Conservation (phyloP, 2,329 filamentous ascomycete species). For the Sordariomycetes sp. region DNA sequence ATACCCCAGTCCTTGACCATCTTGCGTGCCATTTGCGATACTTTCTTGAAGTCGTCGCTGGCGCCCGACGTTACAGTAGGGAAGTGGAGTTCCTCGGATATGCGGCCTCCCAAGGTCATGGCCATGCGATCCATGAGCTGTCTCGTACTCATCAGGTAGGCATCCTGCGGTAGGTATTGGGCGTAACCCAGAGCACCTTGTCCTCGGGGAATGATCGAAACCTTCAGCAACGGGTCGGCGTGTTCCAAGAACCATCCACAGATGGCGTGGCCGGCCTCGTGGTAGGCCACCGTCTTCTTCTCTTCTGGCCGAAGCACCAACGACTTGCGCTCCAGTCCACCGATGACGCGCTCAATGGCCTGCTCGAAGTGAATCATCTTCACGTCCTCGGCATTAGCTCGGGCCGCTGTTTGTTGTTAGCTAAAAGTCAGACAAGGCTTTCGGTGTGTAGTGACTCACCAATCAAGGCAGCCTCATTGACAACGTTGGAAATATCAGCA, state of each 20-base stretch:
- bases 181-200: constrained; percentile 92
- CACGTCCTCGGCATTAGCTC: constrained; percentile 70
- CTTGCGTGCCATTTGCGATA: constrained; percentile 86
- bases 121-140: constrained; percentile 99
- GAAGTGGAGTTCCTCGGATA: constrained; percentile 95
- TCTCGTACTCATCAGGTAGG: constrained; percentile 89
- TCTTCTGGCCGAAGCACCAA: constrained; percentile 87
- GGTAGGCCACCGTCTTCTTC: constrained; percentile 94
- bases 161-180: constrained; percentile 91
- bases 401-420: constrained; percentile 54
- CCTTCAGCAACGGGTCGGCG: constrained; percentile 95
- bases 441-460: constrained; percentile 46
- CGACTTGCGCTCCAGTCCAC: constrained; percentile 94
- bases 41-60: constrained; percentile 97
- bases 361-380: constrained; percentile 90
- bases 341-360: constrained; percentile 94
- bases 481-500: constrained; percentile 96
- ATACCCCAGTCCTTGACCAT: constrained; percentile 99
- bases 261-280: constrained; percentile 96
- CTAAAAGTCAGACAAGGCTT: not conserved
- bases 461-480: constrained; percentile 94
- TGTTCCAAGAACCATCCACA: constrained; percentile 97
- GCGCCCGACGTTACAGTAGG: constrained; percentile 92
- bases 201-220: constrained; percentile 95
- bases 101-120: constrained; percentile 93